phyloP scores from a whole-genome alignment of 495 filamentous ascomycete genomes.

The Xylaria grammica region DNA sequence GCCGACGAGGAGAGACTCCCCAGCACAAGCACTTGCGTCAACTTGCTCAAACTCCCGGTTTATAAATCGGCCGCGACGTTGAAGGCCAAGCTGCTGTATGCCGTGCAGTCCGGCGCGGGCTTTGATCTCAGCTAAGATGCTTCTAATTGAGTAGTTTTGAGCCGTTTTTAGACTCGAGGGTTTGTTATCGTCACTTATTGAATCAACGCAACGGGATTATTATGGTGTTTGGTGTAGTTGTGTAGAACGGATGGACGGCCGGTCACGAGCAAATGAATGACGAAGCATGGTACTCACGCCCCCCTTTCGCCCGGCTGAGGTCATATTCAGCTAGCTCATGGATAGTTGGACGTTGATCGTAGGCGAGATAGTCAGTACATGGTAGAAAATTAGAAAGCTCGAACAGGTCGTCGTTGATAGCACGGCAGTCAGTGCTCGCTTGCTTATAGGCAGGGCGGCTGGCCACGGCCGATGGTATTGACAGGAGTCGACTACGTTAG shows the following conservation, averaged over 20 bases:
- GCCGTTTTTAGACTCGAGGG: background rate
- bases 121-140: slow-evolving; percentile 81
- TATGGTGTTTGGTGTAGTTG: slow-evolving; percentile 1
- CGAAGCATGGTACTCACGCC: background rate
- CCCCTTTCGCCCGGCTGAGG: too few species aligned
- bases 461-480: too few species aligned
- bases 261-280: slow-evolving; percentile 8
- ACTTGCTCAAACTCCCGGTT: slow-evolving; percentile 89
- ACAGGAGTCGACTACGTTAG: too few species aligned
- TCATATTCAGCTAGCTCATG: too few species aligned
- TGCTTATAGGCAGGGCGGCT: too few species aligned
- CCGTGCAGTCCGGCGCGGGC: slow-evolving; percentile 87
- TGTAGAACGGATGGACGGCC: background rate
- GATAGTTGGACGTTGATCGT: too few species aligned
- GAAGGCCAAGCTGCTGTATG: slow-evolving; percentile 84
- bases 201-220: background rate
- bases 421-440: too few species aligned
- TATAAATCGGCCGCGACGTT: slow-evolving; percentile 69
- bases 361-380: too few species aligned
- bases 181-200: background rate
- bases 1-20: slow-evolving; percentile 79
- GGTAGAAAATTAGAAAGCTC: too few species aligned
- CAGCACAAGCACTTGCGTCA: slow-evolving; percentile 96
- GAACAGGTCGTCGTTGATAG: too few species aligned
- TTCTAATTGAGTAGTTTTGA: background rate